Percentiles rank a stretch among this genome's conserved stretches.
phyloP scores from a whole-genome alignment of 345 rosid species.

The Alliaria petiolata region DNA sequence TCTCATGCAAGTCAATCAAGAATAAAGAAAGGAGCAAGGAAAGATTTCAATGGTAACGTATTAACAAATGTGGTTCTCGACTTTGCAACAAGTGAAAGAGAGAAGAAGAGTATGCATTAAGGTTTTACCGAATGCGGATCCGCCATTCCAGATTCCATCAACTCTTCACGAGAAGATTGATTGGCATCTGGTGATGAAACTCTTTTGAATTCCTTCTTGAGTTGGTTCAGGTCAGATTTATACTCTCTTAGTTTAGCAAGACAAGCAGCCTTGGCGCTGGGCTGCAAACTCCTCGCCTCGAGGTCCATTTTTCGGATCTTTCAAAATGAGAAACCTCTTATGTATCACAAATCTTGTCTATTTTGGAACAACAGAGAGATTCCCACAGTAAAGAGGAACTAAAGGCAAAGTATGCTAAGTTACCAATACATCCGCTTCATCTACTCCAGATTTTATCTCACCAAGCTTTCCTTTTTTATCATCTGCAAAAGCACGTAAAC shows the following conservation, averaged over 20 bases:
- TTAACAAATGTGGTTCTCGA: background rate
- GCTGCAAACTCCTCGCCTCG: conserved; percentile 83
- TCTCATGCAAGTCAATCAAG: background rate
- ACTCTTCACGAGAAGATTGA: conserved; percentile 53
- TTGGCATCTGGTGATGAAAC: conserved; percentile 44
- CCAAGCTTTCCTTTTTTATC: conserved; percentile 47
- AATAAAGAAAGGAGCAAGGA: background rate
- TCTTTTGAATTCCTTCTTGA: conserved; percentile 69
- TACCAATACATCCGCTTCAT: conserved; percentile 82
- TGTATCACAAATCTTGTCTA: background rate
- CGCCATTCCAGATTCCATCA: conserved; percentile 61
- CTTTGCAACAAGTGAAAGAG: background rate
- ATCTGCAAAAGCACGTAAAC: conserved; percentile 34
- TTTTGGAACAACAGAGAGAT: background rate
- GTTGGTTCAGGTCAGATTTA: conserved; percentile 68
- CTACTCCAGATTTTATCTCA: conserved; percentile 66
- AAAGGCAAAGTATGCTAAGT: no score
- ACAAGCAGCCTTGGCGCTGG: conserved; percentile 63
- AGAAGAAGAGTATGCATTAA: background rate
- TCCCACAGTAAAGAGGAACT: background rate
- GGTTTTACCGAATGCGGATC: conserved; percentile 45
- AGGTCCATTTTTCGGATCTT: conserved; percentile 88
- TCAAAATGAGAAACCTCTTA: background rate
- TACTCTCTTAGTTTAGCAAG: conserved; percentile 86
- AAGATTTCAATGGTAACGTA: background rate